Evolutionary conservation across 1,284 basidiomycete species (phyloP).

Genomic region (Mycena citricolor): DNA sequence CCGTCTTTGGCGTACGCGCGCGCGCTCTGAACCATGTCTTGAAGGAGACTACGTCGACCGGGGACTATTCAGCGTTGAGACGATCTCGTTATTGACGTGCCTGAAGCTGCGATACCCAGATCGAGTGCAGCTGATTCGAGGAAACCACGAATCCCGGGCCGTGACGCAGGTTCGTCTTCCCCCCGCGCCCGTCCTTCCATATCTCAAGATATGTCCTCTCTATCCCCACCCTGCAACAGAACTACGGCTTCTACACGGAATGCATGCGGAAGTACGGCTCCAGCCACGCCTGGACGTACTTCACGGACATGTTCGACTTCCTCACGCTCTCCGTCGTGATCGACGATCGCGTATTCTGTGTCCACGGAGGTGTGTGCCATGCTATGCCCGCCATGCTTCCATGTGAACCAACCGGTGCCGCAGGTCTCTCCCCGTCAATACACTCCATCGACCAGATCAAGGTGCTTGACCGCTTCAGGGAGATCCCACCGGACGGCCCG

Average conservation of each 20-base stretch:
- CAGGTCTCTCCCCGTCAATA: constrained; percentile 94
- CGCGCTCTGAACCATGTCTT: background rate
- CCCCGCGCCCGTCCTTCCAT: constrained; percentile 19
- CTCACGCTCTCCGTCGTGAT: constrained; percentile 97
- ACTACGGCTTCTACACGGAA: constrained; percentile 99
- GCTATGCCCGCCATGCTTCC: constrained; percentile 15
- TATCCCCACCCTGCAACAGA: constrained; percentile 53
- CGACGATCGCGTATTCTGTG: constrained; percentile 99
- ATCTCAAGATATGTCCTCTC: constrained; percentile 19
- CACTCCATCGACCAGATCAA: constrained; percentile 99
- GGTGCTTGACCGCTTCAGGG: constrained; percentile 97
- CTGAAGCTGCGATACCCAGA: constrained; percentile 97
- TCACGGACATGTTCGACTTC: constrained; percentile 99
- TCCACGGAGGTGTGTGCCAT: constrained; percentile 79
- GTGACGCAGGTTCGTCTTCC: constrained; percentile 83
- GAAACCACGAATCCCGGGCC: constrained; percentile 97
- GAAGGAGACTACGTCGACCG: constrained; percentile 97
- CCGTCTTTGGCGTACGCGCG: constrained; percentile 6
- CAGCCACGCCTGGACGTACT: constrained; percentile 97
- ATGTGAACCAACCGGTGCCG: constrained; percentile 15
- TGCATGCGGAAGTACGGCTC: constrained; percentile 97
- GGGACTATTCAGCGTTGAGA: constrained; percentile 97
- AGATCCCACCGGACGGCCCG: constrained; percentile 99
- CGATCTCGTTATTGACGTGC: constrained; percentile 95
- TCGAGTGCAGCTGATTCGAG: constrained; percentile 94